Base-by-base conservation (phyloP, 2,329 filamentous ascomycete species). In the Phialophora macrospora region DNA sequence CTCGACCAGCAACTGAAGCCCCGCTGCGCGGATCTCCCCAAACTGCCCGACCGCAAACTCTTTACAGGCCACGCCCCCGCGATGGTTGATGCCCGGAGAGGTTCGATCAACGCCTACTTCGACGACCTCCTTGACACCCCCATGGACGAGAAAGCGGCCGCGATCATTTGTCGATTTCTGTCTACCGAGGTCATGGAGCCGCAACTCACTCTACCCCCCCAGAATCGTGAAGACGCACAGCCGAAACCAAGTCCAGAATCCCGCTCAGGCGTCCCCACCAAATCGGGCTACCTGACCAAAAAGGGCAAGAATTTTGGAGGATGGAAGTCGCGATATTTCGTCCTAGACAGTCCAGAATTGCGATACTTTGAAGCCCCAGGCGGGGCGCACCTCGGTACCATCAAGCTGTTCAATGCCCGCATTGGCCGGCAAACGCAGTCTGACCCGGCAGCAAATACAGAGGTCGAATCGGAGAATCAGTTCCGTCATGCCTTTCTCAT, bases 251-350 rank as follows among this genome's bases (percentile, higher is more conserved):
- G 76, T 24, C 72, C 77, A 44, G 70, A 73, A 63, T 77, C 81
- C 3, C 86, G 87, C 5, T 87, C 89, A 72, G 87, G 88, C 3
- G 87, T 88, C 56, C 87, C 90, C 8, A 84, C 88, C 65, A 92
- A 92, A 74, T 93, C 89, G 74, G 95, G 95, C 8, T 99, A 98
- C 77, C 81, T 99, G 57, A 98, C 95, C 1, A 99, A 99, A 81
- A 87, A 91, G 72, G 95, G 95, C 56, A 99, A 99, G 83, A 98
- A 98, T 74, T 99, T 99, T 79, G 95, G 95, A 59, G 95, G 95
- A 56, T 99, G 95, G 95, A 99, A 99, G 79, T 93, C 93, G 11
- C 81, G 88, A 64, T 90, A 87, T 73, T 91, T 91, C 73, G 83
- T 89, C 14, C 80, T 91, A 3, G 86, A 91, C 72, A 88, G 88